phyloP scores from a whole-genome alignment of 805 yeast species.

The Cyberlindnera americana region DNA sequence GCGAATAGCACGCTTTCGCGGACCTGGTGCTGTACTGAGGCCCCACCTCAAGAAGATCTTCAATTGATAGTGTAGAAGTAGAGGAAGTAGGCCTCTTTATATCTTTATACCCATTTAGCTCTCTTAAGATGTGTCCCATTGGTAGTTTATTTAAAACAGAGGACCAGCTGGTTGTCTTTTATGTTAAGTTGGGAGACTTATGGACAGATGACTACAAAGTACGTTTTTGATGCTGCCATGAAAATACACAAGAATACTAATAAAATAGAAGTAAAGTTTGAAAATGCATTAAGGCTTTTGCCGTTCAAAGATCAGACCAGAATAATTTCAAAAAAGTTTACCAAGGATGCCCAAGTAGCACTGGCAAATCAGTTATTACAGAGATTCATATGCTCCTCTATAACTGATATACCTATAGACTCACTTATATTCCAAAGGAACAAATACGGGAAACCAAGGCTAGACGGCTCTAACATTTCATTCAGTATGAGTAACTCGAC shows the following conservation, averaged over 20 bases:
- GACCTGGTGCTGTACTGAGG: too few relatives aligned
- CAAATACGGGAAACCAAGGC: constrained; percentile 55
- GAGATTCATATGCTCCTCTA: constrained; percentile 36
- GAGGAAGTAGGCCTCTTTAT: too few relatives aligned
- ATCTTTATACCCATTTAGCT: too few relatives aligned
- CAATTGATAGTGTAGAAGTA: too few relatives aligned
- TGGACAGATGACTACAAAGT: constrained; percentile 23
- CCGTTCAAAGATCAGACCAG: constrained; percentile 39
- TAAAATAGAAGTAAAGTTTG: too few relatives aligned
- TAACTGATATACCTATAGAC: constrained; percentile 20
- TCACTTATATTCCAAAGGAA: constrained; percentile 31
- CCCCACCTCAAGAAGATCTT: too few relatives aligned
- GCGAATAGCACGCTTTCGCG: neutral
- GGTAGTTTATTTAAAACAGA: neutral
- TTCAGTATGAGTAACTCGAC: constrained; percentile 64
- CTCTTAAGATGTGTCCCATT: too few relatives aligned
- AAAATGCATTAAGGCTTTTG: constrained; percentile 43
- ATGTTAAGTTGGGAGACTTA: constrained; percentile 11
- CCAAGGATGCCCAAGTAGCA: constrained; percentile 33
- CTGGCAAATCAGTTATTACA: constrained; percentile 47
- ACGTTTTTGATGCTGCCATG: neutral
- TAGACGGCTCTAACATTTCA: constrained; percentile 31
- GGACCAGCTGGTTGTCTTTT: constrained; percentile 12
- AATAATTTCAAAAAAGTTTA: constrained; percentile 38
- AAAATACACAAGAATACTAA: too few relatives aligned